Evolutionary conservation across 345 rosid species (phyloP), one percentile per base, ranked within the genome.

Genomic region (Syzygium grande): DNA sequence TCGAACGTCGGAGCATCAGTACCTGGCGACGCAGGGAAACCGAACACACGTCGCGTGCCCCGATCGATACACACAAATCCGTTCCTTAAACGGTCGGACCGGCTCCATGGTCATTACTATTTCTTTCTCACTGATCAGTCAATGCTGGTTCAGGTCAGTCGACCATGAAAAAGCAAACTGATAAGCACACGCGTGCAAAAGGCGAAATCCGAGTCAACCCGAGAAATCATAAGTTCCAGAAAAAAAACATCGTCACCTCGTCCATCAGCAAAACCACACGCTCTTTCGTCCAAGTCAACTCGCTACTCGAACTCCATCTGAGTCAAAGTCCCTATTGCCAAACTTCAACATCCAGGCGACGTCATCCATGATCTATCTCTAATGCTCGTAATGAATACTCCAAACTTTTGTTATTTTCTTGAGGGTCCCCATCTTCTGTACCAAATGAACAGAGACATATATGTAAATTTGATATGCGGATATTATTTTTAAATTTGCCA

Each of bases 21-120:
- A 22, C 25, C 7, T 3, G 25, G 2, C 23, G 5, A 9, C 11
- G 2, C 9, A 25, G 11, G 23, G 17, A 68, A 30, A 30, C 5
- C 0, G 13, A 30, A 68, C 9, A 0, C 23, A 34, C 46, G 2
- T 65, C 77, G 3, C 9, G 2, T 15, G 77, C 1, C 21, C 21
- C 21, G 16, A 1, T 63, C 9, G 1, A 63, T 63, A 68, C 43
- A 5, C 23, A 8, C 41, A 68, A 9, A 34, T 68, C 46, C 2
- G 46, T 1, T 34, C 46, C 80, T 34, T 17, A 17, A 19, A 19
- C 9, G 6, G 13, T 3, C 1, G 25, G 5, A 5, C 25, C 3
- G 25, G 1, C 6, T 34, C 12, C 13, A 2, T 4, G 43, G 16
- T 59, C 30, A 8, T 30, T 0, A 7, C 21, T 56, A 68, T 12